phyloP scores from a whole-genome alignment of 768 basidiomycete genomes.

The Cubamyces sp. region DNA sequence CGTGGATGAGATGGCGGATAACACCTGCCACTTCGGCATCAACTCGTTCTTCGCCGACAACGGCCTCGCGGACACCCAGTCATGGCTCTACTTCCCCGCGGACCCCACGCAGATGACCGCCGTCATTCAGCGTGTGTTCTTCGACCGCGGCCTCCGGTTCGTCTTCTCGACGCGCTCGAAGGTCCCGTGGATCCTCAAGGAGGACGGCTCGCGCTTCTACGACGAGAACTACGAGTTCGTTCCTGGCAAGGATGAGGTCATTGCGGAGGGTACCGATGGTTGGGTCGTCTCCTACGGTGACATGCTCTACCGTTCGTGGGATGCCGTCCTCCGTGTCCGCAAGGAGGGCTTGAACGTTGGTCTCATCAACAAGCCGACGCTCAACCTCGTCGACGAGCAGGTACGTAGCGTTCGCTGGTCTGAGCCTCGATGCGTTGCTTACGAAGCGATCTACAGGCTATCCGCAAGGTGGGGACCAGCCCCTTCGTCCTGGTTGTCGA shows the following conservation, averaged over 20 bases:
- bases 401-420: neutral
- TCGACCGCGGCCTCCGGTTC: slow-evolving; percentile 81
- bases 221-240: slow-evolving; percentile 75
- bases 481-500: slow-evolving; percentile 86
- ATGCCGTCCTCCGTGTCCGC: slow-evolving; percentile 77
- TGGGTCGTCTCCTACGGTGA: slow-evolving; percentile 88
- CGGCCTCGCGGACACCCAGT: slow-evolving; percentile 78
- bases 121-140: slow-evolving; percentile 77
- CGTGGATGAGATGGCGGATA: slow-evolving; percentile 74
- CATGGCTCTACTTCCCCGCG: slow-evolving; percentile 87
- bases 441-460: slow-evolving; percentile 39
- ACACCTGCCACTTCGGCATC: slow-evolving; percentile 69
- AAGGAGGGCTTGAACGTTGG: slow-evolving; percentile 79
- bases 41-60: slow-evolving; percentile 91
- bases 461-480: slow-evolving; percentile 71
- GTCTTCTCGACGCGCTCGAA: slow-evolving; percentile 90
- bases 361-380: slow-evolving; percentile 82
- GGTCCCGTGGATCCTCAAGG: slow-evolving; percentile 83
- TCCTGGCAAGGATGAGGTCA: slow-evolving; percentile 84
- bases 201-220: slow-evolving; percentile 71
- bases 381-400: slow-evolving; percentile 84
- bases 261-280: slow-evolving; percentile 75
- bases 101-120: slow-evolving; percentile 82
- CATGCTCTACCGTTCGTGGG: slow-evolving; percentile 83
- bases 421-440: neutral